Conservation (phyloP, 176 grass and related monocot genomes). For the Avena eriantha region DNA sequence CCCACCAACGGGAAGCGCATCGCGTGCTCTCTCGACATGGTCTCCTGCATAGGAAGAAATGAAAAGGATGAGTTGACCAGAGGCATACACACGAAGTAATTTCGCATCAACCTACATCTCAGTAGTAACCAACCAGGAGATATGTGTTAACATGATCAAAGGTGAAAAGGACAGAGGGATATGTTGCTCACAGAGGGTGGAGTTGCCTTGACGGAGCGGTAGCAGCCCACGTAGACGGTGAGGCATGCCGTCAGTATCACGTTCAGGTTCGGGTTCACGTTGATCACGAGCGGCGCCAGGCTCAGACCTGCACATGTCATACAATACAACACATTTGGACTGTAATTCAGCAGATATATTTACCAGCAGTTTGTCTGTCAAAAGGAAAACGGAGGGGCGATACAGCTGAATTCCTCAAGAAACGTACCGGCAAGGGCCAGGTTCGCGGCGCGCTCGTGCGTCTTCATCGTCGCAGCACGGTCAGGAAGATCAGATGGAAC, state of each 20-base stretch:
- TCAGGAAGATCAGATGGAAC: neutral
- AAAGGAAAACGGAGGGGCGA: neutral
- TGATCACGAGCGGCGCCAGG: slow-evolving; percentile 75
- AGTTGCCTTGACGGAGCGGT: slow-evolving; percentile 87
- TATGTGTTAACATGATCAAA: neutral
- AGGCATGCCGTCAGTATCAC: slow-evolving; percentile 94
- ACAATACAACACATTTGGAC: slow-evolving; percentile 15
- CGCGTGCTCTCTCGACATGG: slow-evolving; percentile 95
- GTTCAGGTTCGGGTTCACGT: slow-evolving; percentile 87
- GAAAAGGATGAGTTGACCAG: neutral
- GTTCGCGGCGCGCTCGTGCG: slow-evolving; percentile 67
- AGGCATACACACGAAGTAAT: too few species aligned
- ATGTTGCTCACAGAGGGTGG: slow-evolving; percentile 67
- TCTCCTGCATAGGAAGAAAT: slow-evolving; percentile 65
- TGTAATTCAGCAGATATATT: neutral
- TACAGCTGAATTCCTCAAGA: neutral
- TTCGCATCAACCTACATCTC: too few species aligned
- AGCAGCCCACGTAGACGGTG: slow-evolving; percentile 90
- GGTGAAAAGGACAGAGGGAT: neutral
- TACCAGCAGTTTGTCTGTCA: neutral
- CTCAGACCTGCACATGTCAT: slow-evolving; percentile 64
- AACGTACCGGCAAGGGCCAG: slow-evolving; percentile 76
- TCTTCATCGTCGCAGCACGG: slow-evolving; percentile 50
- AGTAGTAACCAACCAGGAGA: neutral
- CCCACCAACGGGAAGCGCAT: slow-evolving; percentile 96